Evolutionary conservation across 306 rosid species (phyloP).

Genomic region (Cercis canadensis): DNA sequence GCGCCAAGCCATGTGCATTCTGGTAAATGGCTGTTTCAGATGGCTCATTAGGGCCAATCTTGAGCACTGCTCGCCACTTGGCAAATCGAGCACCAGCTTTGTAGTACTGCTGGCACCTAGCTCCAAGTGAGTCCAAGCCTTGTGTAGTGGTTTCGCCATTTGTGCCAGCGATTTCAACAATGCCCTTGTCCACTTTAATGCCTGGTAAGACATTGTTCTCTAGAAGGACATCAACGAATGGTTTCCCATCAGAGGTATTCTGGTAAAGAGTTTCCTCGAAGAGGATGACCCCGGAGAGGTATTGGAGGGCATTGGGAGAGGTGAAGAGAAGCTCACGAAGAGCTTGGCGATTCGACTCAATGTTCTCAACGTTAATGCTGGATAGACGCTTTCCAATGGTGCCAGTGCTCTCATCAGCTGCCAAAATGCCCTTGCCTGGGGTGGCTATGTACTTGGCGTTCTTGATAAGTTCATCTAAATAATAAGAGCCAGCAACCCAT

Average conservation of each 20-base stretch:
- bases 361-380: constrained; percentile 87
- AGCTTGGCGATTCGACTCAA: constrained; percentile 81
- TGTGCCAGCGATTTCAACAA: constrained; percentile 86
- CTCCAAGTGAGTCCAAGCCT: constrained; percentile 82
- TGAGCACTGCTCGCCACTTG: constrained; percentile 91
- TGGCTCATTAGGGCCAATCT: constrained; percentile 78
- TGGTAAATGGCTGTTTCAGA: constrained; percentile 80
- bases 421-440: constrained; percentile 88
- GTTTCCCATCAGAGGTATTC: constrained; percentile 69
- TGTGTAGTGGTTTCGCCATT: constrained; percentile 90
- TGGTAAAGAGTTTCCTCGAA: constrained; percentile 95
- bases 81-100: constrained; percentile 92
- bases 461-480: constrained; percentile 79
- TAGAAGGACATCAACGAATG: constrained; percentile 75
- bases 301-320: constrained; percentile 67
- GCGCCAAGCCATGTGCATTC: constrained; percentile 94
- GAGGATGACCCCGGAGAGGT: constrained; percentile 89
- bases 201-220: constrained; percentile 85
- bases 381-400: constrained; percentile 88
- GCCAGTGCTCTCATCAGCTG: constrained; percentile 96
- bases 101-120: constrained; percentile 80
- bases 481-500: background rate
- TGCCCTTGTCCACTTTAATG: constrained; percentile 97
- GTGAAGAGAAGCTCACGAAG: constrained; percentile 95
- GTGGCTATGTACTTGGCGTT: constrained; percentile 88